phyloP scores from a whole-genome alignment of 169 alveolate species.

The Eimeria zaria region DNA sequence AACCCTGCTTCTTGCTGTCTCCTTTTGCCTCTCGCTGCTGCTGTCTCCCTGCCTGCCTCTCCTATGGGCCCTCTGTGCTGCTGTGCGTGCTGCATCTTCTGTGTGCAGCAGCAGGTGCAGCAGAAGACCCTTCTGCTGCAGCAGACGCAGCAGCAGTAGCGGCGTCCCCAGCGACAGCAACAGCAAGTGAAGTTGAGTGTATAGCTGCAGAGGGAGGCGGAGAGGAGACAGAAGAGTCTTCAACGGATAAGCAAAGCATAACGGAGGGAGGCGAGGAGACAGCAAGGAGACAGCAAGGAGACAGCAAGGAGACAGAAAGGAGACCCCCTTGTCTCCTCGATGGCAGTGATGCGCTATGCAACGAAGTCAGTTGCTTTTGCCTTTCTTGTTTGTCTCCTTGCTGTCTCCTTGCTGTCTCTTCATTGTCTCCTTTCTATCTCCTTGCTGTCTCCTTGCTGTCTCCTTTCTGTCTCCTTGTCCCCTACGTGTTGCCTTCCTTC shows the following conservation, averaged over 20 bases:
- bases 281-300: background rate
- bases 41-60: background rate
- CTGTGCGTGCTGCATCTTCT: background rate
- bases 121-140: too few relatives aligned
- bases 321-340: background rate
- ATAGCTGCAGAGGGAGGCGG: background rate
- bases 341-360: constrained; percentile 56
- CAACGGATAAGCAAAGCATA: too few relatives aligned
- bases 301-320: background rate
- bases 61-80: background rate
- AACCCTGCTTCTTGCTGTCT: background rate
- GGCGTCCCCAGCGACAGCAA: background rate
- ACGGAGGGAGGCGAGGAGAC: background rate
- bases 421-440: constrained; percentile 11
- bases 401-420: background rate
- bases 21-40: background rate
- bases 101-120: constrained; percentile 42
- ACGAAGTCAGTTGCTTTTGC: constrained; percentile 11
- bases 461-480: background rate
- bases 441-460: background rate
- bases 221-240: background rate
- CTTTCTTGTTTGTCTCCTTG: background rate
- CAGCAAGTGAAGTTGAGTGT: background rate
- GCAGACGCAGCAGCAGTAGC: background rate
- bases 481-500: too few relatives aligned